Conservation (phyloP, 176 grass and related monocot species). For the Bolboschoenus planiculmis region DNA sequence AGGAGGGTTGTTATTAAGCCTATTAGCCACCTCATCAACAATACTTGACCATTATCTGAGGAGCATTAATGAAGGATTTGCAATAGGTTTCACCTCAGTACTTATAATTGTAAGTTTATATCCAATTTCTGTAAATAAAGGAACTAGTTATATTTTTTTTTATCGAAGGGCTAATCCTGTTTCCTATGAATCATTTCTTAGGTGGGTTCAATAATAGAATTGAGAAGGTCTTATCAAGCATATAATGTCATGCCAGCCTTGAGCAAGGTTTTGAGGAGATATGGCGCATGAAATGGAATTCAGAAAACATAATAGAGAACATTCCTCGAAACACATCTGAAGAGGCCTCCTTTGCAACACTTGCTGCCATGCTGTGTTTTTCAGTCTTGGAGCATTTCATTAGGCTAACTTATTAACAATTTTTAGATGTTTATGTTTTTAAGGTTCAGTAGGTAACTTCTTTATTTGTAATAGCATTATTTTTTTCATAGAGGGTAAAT, state of each 20-base stretch:
- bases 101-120: constrained; percentile 88
- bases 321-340: not conserved
- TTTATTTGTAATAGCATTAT: not conserved
- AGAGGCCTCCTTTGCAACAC: not conserved
- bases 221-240: constrained; percentile 97
- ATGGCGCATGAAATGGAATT: constrained; percentile 48
- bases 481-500: not conserved
- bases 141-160: constrained; percentile 20
- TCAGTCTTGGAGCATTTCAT: not conserved
- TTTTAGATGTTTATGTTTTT: not conserved
- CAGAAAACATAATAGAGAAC: not conserved
- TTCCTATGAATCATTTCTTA: constrained; percentile 34
- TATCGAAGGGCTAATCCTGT: not conserved
- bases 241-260: constrained; percentile 99
- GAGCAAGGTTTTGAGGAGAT: constrained; percentile 98
- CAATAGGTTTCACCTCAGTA: constrained; percentile 87
- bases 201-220: constrained; percentile 96
- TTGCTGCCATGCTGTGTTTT: not conserved
- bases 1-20: constrained; percentile 79
- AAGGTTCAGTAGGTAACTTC: not conserved
- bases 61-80: constrained; percentile 77
- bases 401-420: not conserved
- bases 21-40: constrained; percentile 83
- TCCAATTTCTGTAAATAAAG: constrained; percentile 17
- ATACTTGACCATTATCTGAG: constrained; percentile 88